A percentile compares a stretch with the other conserved stretches of the same genome.
Conservation (phyloP, 208 protist genomes). For the Wallacemonas sp. region DNA sequence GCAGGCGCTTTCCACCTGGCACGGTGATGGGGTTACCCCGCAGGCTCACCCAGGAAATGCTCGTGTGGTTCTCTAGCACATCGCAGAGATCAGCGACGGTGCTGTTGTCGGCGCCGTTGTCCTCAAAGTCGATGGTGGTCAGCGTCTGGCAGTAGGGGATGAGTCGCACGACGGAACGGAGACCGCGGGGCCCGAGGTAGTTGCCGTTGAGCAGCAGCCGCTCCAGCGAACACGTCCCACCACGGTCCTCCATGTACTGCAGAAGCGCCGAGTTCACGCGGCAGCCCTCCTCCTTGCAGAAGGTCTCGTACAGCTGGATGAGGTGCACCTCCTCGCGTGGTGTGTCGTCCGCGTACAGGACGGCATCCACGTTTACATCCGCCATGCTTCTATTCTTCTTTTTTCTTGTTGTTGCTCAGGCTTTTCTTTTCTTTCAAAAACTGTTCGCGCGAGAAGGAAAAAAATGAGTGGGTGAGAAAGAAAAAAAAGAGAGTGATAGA, state of each 20-base stretch:
- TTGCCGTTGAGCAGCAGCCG: constrained; percentile 63
- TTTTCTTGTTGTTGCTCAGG: no score
- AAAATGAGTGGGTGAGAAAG: not conserved
- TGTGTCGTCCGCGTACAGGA: constrained; percentile 2
- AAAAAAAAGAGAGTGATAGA: no score
- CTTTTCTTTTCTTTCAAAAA: no score
- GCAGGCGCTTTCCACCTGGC: constrained; percentile 64
- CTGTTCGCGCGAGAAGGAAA: no score
- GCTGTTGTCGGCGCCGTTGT: constrained; percentile 86
- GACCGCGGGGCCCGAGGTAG: constrained; percentile 88
- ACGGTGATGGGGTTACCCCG: constrained; percentile 83
- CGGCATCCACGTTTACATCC: constrained; percentile 3
- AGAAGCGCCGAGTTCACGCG: constrained; percentile 83
- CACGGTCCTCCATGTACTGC: constrained; percentile 58
- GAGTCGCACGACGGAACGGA: constrained; percentile 80
- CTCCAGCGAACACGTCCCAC: constrained; percentile 28
- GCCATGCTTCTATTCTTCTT: not conserved
- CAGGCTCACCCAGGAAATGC: constrained; percentile 64
- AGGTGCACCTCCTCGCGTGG: constrained; percentile 31
- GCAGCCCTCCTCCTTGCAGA: constrained; percentile 79
- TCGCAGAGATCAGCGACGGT: constrained; percentile 62
- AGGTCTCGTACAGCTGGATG: constrained; percentile 64
- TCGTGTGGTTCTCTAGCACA: constrained; percentile 70
- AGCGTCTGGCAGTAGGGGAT: constrained; percentile 83
- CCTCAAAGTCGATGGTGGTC: constrained; percentile 65